A percentile compares a stretch with the other conserved stretches of the same genome.
Evolutionary conservation across 192 early-diverging fungal genomes (phyloP).

Genomic region (Paraglomus occultum): DNA sequence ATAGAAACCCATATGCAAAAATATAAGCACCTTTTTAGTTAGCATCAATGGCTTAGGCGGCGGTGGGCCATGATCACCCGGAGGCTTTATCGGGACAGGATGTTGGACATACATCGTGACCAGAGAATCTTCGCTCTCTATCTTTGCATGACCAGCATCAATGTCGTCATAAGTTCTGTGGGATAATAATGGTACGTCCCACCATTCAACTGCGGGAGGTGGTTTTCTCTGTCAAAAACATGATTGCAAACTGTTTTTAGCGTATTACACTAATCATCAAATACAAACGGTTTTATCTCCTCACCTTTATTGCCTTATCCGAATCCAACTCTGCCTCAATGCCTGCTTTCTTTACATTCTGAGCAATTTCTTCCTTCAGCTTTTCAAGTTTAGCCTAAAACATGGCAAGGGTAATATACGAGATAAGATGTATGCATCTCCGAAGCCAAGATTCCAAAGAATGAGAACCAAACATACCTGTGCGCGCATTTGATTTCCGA

Average conservation of each 20-base stretch:
- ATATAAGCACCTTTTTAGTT: conserved; percentile 63
- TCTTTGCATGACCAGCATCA: conserved; percentile 35
- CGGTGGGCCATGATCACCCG: conserved; percentile 57
- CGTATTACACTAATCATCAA: not conserved
- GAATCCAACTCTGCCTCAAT: conserved; percentile 73
- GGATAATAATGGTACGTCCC: conserved; percentile 84
- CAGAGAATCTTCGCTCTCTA: conserved; percentile 49
- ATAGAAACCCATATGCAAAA: not conserved
- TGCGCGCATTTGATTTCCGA: conserved; percentile 79
- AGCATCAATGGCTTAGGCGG: conserved; percentile 71
- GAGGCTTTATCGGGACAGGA: conserved; percentile 79
- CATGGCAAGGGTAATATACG: not conserved
- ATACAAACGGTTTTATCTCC: conserved; percentile 26
- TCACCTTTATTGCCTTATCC: conserved; percentile 63
- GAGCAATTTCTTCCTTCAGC: conserved; percentile 71
- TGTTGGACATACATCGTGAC: conserved; percentile 82
- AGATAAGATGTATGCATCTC: not conserved
- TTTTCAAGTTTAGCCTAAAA: conserved; percentile 65
- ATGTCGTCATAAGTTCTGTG: conserved; percentile 71
- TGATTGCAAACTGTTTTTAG: not conserved
- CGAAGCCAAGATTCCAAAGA: conserved; percentile 23
- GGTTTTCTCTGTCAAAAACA: conserved; percentile 50
- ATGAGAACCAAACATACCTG: conserved; percentile 53
- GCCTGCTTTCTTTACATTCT: conserved; percentile 68
- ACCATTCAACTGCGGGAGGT: conserved; percentile 92